Evolutionary conservation across 2,329 filamentous ascomycete genomes (phyloP), one percentile per base, ranked within the genome.

Genomic region (Sclerotiophoma versabilis): DNA sequence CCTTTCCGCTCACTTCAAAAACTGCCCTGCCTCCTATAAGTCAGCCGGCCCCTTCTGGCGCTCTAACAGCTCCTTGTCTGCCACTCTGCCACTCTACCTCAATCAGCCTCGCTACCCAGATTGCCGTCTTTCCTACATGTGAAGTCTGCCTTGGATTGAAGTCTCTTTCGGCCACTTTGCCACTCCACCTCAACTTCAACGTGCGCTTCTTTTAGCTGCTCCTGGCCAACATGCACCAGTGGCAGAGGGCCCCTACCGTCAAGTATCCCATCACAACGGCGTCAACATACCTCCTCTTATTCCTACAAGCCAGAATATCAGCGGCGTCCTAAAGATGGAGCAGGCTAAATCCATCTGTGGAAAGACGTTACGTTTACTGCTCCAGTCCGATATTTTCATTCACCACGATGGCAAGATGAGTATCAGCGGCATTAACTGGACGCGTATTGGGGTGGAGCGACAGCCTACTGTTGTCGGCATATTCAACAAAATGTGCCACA

Each of bases 371-470:
- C 72, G 65, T 15, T 54, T 74, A 9, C 49, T 66, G 2, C 64
- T 74, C 4, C 67, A 70, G 32, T 54, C 58, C 4, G 65, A 74
- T 15, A 61, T 73, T 29, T 58, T 56, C 34, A 69, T 74, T 10
- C 54, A 60, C 9, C 54, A 70, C 26, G 38, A 64, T 26, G 71
- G 71, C 2, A 65, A 58, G 14, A 60, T 74, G 12, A 60, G 33
- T 14, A 62, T 63, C 26, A 39, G 62, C 8, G 69, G 62, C 3
- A 61, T 63, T 4, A 36, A 59, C 4, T 75, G 67, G 66, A 64
- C 49, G 8, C 67, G 71, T 6, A 63, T 75, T n/a, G 23, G 50
- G 0, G 58, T 65, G 1, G 51, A 37, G 1, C 64, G 52, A 22
- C 71, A 75, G 49, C 7, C 20, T n/a, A 60, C 59, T 0, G 49